A percentile compares a stretch with the other conserved stretches of the same genome.
Conservation (phyloP, 1,284 basidiomycete species). For the Testicularia cyperi region DNA sequence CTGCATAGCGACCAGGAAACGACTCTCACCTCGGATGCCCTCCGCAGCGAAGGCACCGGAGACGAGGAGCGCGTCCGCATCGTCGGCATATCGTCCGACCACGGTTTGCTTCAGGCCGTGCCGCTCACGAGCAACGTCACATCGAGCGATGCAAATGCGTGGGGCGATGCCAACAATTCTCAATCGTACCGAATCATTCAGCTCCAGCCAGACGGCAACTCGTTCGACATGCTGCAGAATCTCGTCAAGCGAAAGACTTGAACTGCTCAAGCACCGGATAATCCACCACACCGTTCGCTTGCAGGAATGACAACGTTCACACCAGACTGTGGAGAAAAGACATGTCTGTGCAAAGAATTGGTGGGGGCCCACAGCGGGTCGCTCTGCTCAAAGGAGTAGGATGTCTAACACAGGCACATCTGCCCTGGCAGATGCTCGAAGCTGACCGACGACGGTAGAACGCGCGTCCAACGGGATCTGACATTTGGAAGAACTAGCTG, state of each 20-base stretch:
- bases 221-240: conserved; percentile 90
- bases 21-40: conserved; percentile 18
- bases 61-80: conserved; percentile 68
- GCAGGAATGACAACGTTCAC: no score
- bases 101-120: conserved; percentile 81
- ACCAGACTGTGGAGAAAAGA: not conserved
- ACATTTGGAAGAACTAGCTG: no score
- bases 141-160: conserved; percentile 31
- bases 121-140: conserved; percentile 60
- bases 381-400: no score
- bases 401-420: no score
- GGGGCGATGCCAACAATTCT: conserved; percentile 23
- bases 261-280: no score
- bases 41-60: conserved; percentile 1
- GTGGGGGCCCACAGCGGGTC: no score
- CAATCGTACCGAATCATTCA: conserved; percentile 61
- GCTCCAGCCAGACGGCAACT: conserved; percentile 91
- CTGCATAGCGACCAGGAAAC: conserved; percentile 70
- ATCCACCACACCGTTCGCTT: no score
- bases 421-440: no score
- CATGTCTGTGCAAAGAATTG: no score
- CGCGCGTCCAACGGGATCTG: no score
- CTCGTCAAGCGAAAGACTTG: conserved; percentile 79
- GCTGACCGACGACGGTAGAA: no score
- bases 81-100: conserved; percentile 79